Base-by-base conservation (phyloP, 2,329 filamentous ascomycete species). In the Zymoseptoria crescenta region DNA sequence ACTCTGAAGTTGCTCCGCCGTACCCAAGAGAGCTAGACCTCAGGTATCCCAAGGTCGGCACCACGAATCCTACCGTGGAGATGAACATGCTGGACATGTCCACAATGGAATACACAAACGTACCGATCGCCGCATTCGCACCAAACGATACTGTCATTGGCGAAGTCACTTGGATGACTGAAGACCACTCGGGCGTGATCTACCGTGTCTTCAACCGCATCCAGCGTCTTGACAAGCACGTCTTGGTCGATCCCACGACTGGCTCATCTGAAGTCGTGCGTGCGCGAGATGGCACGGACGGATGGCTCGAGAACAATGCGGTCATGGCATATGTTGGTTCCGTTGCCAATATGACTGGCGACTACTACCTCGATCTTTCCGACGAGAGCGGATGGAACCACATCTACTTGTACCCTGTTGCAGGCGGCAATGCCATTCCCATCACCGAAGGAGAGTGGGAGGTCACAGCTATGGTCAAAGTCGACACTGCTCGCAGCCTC, bases 201-300 rank as follows among this genome's bases (percentile, higher is more conserved):
- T 86, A 87, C 72, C 81, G 85, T 10, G 82, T 83, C 0, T 88
- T 83, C 74, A 88, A 88, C 70, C 82, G 86, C 4, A 84, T 87
- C 0, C 86, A 89, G 66, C 84, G 88, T 63, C 73, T 77, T 1
- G 84, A 86, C 59, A 85, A 84, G 61, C 75, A 86, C 13, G 79
- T 88, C 1, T 72, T 83, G 0, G 82, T 88, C 2, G 78, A 87
- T 61, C 77, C 81, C 1, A 73, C 75, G 1, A 74, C 77, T 2
- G 71, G 75, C 1, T 72, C 74, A 0, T 80, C 80, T 8, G 76
- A 69, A 7, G 69, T 80, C 0, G 75, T 82, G 13, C 81, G 83
- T 7, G 77, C 85, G 69, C 78, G 83, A 3, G 80, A 87, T 54
- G 85, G 82, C 1, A 76, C 73, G 5, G 78, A 80, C 59, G 84